Conservation (phyloP, 1,284 basidiomycete species). For the Malassezia dermatis region DNA sequence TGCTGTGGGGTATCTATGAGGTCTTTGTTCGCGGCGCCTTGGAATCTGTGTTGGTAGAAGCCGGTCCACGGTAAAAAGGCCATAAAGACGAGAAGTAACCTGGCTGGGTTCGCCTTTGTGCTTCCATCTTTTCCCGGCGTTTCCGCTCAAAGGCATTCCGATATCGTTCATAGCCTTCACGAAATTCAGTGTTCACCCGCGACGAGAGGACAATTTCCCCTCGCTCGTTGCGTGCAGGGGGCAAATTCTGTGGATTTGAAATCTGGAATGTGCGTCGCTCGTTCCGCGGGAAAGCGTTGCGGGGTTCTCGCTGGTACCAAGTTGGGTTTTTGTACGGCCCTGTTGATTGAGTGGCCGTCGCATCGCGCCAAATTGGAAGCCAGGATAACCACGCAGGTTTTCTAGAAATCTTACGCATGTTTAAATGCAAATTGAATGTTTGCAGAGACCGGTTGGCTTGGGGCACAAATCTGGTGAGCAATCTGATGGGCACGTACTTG, state of each 20-base stretch:
- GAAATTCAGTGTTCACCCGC: slow-evolving; percentile 68
- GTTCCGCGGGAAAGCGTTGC: neutral
- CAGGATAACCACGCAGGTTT: neutral
- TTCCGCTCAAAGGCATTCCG: slow-evolving; percentile 77
- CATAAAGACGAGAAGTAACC: neutral
- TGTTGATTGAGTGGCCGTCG: neutral
- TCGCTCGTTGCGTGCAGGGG: slow-evolving; percentile 75
- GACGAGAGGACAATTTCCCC: slow-evolving; percentile 94
- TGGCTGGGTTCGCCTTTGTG: slow-evolving; percentile 4
- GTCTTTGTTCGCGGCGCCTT: slow-evolving; percentile 2
- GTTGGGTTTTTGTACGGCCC: neutral
- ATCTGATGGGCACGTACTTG: slow-evolving; percentile 54
- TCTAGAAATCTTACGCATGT: slow-evolving; percentile 59
- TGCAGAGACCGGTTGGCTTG: slow-evolving; percentile 86
- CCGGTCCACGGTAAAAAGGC: neutral
- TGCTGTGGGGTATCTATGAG: slow-evolving; percentile 6
- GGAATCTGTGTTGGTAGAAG: neutral
- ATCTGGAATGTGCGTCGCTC: neutral
- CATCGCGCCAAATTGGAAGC: neutral
- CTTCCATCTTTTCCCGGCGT: slow-evolving; percentile 56
- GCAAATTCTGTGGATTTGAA: neutral
- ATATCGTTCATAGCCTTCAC: slow-evolving; percentile 86
- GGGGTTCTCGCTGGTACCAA: neutral
- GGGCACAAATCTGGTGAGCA: slow-evolving; percentile 62
- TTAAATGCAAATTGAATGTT: slow-evolving; percentile 91